Evolutionary conservation across 1,139 yeast species (phyloP).

Genomic region (Taphrina wiesneri): DNA sequence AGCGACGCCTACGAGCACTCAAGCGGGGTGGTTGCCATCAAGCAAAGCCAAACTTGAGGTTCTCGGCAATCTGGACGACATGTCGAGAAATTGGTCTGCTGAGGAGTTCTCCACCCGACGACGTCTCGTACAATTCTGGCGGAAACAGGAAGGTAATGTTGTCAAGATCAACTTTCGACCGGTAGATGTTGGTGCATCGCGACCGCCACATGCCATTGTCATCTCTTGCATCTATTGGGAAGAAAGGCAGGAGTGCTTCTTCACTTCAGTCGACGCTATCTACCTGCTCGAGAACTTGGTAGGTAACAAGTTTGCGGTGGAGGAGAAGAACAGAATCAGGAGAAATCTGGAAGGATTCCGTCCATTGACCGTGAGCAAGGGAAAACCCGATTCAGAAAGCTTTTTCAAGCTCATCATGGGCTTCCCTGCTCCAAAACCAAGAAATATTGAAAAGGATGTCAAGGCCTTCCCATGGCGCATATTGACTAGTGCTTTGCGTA

Average conservation of each 20-base stretch:
- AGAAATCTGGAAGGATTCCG: conserved; percentile 66
- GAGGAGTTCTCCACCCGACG: conserved; percentile 45
- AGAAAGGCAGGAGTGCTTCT: conserved; percentile 55
- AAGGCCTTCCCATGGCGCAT: conserved; percentile 66
- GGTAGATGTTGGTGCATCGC: conserved; percentile 44
- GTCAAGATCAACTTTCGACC: conserved; percentile 46
- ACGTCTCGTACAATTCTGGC: conserved; percentile 46
- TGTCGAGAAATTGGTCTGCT: conserved; percentile 46
- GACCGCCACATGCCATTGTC: conserved; percentile 44
- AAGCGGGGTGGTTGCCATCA: conserved; percentile 19
- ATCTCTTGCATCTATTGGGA: conserved; percentile 67
- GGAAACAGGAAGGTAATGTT: conserved; percentile 47
- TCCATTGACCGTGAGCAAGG: conserved; percentile 61
- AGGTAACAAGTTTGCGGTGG: conserved; percentile 60
- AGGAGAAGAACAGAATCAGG: conserved; percentile 69
- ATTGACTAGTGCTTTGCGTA: conserved; percentile 57
- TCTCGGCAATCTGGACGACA: conserved; percentile 45
- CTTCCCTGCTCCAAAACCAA: conserved; percentile 65
- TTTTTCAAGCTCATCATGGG: conserved; percentile 65
- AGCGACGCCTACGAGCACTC: background rate
- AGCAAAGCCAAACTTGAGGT: conserved; percentile 41
- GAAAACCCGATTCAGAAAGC: conserved; percentile 50
- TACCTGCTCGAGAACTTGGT: conserved; percentile 60
- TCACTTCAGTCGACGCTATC: conserved; percentile 69
- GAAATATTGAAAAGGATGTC: conserved; percentile 71